Evolutionary conservation across 139 green algal genomes (phyloP), one percentile per base, ranked within the genome.

Genomic region (Chlamydomonas sphaeroides): DNA sequence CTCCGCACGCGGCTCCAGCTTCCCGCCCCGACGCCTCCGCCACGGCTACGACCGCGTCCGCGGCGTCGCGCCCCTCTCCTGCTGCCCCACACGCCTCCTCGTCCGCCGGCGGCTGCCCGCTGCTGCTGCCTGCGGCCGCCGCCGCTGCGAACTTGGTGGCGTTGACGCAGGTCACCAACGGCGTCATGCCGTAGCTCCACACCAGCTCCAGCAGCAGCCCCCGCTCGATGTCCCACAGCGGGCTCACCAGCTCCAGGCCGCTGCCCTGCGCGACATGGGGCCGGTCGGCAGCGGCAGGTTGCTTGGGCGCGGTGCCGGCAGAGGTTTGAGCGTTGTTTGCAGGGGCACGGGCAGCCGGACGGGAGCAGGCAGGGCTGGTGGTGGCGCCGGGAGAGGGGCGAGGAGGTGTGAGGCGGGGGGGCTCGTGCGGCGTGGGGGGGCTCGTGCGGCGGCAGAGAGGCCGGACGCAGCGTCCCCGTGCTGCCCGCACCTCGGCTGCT

Each of bases 151-250:
- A 85, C 79, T 80, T 85, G 59, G 36, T 65, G 5, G 36, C 26
- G 33, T 85, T 85, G 11, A 85, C 68, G 35, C 79, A 85, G 35
- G 68, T 79, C 57, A 85, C 49, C 1, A 79, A 17, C 5, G 79
- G 68, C 1, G 23, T 32, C 56, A 85, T 65, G 56, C 30, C 57
- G 67, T 79, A 78, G 23, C 39, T 57, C 79, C 79, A 85, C 32
- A 56, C 68, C 39, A 79, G 68, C 41, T 79, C 65, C 42, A 85
- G 79, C 79, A 85, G 79, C 79, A 66, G 33, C 28, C 33, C 3
- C 2, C 79, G 57, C 3, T 49, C 21, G 33, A 85, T 80, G 57
- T 25, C 68, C 59, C 57, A 85, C 30, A 85, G 79, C 70, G 79
- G 79, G 57, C 57, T 48, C 7, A 74, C 35, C 56, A 85, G 45